Evolutionary conservation across 345 rosid genomes (phyloP).

Genomic region (Brassica rapa): DNA sequence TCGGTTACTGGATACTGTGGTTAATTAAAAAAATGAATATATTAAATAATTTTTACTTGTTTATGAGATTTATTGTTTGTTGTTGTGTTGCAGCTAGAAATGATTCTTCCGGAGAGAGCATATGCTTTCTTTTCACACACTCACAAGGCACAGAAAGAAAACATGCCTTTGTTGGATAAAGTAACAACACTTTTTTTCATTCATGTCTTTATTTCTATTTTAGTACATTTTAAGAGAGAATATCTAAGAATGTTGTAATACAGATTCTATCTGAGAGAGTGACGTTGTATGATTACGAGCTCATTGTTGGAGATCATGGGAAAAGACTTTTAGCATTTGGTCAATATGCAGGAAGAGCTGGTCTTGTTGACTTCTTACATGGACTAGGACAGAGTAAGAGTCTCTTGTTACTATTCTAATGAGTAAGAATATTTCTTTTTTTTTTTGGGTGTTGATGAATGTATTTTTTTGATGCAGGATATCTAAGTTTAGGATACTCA

Average conservation of each 20-base stretch:
- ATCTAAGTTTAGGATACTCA: conserved; percentile 76
- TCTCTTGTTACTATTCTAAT: neutral
- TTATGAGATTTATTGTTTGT: neutral
- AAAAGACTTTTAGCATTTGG: conserved; percentile 84
- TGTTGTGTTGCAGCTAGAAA: conserved; percentile 54
- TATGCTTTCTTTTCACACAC: conserved; percentile 94
- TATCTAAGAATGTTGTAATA: conserved; percentile 12
- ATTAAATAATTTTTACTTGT: neutral
- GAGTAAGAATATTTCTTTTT: neutral
- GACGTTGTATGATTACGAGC: conserved; percentile 85
- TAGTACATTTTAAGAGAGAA: neutral
- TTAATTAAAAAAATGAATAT: neutral
- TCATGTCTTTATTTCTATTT: neutral
- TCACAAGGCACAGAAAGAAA: conserved; percentile 88
- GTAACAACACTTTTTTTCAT: conserved; percentile 34
- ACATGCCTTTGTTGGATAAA: conserved; percentile 84
- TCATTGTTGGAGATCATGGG: conserved; percentile 74
- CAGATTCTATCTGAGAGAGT: conserved; percentile 71
- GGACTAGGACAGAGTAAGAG: conserved; percentile 81
- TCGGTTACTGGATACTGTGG: no score
- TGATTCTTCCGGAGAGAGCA: conserved; percentile 80
- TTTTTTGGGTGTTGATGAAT: neutral
- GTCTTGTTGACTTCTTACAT: conserved; percentile 72
- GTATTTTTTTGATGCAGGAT: conserved; percentile 52
- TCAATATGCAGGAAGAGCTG: conserved; percentile 92